Evolutionary conservation across 768 basidiomycete species (phyloP), one percentile per base, ranked within the genome.

Genomic region (Crepidotus variabilis): DNA sequence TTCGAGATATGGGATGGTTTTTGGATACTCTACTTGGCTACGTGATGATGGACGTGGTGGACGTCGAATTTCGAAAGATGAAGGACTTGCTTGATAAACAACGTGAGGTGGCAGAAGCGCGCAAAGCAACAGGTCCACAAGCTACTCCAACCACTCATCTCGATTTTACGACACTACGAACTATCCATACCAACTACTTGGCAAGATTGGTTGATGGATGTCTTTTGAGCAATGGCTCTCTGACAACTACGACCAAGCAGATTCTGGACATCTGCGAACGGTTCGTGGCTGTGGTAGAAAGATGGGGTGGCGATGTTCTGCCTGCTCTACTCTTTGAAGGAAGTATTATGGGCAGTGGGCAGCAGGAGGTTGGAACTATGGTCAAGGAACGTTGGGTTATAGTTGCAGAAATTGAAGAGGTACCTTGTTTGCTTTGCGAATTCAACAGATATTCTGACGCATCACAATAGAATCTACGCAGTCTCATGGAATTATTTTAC

Each of bases 1-100:
- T 94, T 7, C 74, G 92, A 64, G 85, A 89, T 64, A 94, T 95
- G 93, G 82, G 85, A 43, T 95, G 92, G 92, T 95, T 94, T 66
- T 74, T 96, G 56, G 92, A 94, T 67, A 86, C 85, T 23, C 65
- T 97, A 2, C 72, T 91, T 54, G 85, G 85, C 9, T 95, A 97
- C 68, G 83, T 92, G 57, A 91, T 92, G 90, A 88, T 82, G 64
- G 94, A 96, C 60, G 93, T 96, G 8, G 79, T 94, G 33, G 93
- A 94, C 57, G 81, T 85, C 14, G 93, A 96, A 66, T 94, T 90
- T 65, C 72, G 81, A 55, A 78, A 81, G 60, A 71, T 96, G 61
- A 89, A 87, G 66, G 81, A 78, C 35, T 69, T 84, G 24, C 71
- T 93, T 45, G 67, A 65, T 54, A 71, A 70, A 55, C 71, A 71